Conservation (phyloP, 345 rosid genomes). For the Diplotaxis tenuifolia region DNA sequence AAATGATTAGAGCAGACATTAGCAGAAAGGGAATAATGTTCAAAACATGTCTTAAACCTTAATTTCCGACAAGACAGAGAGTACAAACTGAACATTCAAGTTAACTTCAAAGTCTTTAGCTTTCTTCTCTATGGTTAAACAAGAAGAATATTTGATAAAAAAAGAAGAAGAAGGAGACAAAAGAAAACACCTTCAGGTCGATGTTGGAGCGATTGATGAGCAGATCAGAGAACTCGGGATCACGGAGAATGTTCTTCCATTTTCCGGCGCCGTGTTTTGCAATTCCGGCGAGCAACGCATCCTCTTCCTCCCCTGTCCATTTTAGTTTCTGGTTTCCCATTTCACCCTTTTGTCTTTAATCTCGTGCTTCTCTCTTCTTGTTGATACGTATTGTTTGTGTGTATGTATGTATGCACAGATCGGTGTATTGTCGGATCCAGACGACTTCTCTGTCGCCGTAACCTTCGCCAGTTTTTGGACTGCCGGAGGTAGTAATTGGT, state of each 20-base stretch:
- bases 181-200: background rate
- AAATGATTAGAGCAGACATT: too few relatives aligned
- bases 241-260: conserved; percentile 75
- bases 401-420: background rate
- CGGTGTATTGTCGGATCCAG: background rate
- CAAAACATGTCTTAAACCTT: too few relatives aligned
- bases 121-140: background rate
- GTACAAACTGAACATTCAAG: too few relatives aligned
- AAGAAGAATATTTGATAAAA: background rate
- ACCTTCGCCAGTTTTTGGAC: background rate
- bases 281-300: conserved; percentile 68
- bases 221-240: background rate
- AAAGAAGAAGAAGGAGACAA: background rate
- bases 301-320: conserved; percentile 78
- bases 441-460: conserved; percentile 3
- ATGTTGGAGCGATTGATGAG: background rate
- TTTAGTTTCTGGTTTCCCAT: conserved; percentile 88
- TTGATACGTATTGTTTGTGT: background rate
- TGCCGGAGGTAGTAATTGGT: background rate
- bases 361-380: background rate
- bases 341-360: background rate
- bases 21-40: too few relatives aligned
- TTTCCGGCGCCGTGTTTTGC: conserved; percentile 73
- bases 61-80: too few relatives aligned
- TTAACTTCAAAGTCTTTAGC: too few relatives aligned